A percentile compares a stretch with the other conserved stretches of the same genome.
Conservation (phyloP, 2,329 filamentous ascomycete genomes). For the Sarocladiaceae sp. region DNA sequence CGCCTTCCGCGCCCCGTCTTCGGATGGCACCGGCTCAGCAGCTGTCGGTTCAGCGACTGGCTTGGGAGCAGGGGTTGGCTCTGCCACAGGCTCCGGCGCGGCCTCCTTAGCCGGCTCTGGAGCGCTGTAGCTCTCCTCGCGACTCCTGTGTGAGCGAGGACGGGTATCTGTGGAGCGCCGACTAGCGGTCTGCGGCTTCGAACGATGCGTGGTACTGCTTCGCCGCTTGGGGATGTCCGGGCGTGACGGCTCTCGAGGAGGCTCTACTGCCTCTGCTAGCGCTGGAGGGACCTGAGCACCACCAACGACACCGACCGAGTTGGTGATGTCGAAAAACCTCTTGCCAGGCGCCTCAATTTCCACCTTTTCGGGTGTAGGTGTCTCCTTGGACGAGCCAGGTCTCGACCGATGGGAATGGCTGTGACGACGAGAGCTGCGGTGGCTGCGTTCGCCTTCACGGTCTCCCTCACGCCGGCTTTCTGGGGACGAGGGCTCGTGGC, state of each 20-base stretch:
- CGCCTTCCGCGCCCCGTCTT: constrained; percentile 27
- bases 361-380: constrained; percentile 14
- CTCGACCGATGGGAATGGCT: constrained; percentile 30
- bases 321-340: constrained; percentile 36
- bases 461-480: constrained; percentile 22
- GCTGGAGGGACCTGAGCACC: constrained; percentile 17
- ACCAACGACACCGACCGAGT: constrained; percentile 26
- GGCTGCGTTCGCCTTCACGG: constrained; percentile 29
- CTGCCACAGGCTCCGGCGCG: not conserved
- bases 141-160: constrained; percentile 18
- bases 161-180: constrained; percentile 22
- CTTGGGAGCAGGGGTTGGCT: constrained; percentile 12
- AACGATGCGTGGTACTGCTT: constrained; percentile 5
- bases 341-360: constrained; percentile 22
- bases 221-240: constrained; percentile 25
- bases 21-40: constrained; percentile 15
- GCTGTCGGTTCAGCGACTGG: not conserved
- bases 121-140: too few relatives aligned
- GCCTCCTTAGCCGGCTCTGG: constrained; percentile 17
- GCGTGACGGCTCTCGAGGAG: constrained; percentile 16
- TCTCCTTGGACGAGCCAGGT: constrained; percentile 20
- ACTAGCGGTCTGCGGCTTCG: not conserved
- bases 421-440: constrained; percentile 35
- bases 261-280: constrained; percentile 17
- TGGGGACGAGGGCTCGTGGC: constrained; percentile 4